Base-by-base conservation (phyloP, 768 basidiomycete genomes). In the Agaricus bisporus region DNA sequence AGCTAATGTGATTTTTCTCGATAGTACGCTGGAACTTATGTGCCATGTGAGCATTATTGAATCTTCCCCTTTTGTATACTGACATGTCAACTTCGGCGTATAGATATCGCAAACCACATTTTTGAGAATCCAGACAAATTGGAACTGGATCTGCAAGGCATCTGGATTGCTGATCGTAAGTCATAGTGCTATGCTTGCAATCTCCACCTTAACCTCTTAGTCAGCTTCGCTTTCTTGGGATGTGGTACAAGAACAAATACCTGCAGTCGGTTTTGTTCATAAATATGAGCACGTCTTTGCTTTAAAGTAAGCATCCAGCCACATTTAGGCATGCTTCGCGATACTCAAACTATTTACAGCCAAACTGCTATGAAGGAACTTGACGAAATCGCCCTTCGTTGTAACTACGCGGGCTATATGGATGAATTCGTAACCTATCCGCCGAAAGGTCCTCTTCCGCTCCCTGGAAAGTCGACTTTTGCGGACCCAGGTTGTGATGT, bases 61-160 rank as follows among this genome's bases (percentile, higher is more conserved):
- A 49, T 29, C 39, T 6, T 49, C 36, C 17, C 48, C 11, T 18
- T 3, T 11, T 41, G 22, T 41, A 26, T n/a, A 17, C 22, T 41
- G 17, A 38, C 32, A 37, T 17, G 58, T 10, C 10, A 39, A 4
- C 37, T 12, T 41, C 46, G 12, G 9, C 12, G 4, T 32, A 17
- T 51, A 89, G 87, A 89, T 61, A 83, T 87, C 53, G 87, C 88
- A 1, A 81, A 88, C 67, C 85, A 74, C 61, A 86, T 91, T 43
- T 87, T 82, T 59, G 75, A 77, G 32, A 70, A 88, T 42, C 78
- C 83, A 1, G 62, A 57, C 0, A 62, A 66, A 0, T 65, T 89
- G 8, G 76, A 80, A 41, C 71, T 90, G 17, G 68, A 75, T 28
- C 72, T 89, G 22, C 80, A 82, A 60, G 88, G 87, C 3, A 80